phyloP scores from a whole-genome alignment of 2,329 filamentous ascomycete genomes.

The Colletotrichum camelliae region DNA sequence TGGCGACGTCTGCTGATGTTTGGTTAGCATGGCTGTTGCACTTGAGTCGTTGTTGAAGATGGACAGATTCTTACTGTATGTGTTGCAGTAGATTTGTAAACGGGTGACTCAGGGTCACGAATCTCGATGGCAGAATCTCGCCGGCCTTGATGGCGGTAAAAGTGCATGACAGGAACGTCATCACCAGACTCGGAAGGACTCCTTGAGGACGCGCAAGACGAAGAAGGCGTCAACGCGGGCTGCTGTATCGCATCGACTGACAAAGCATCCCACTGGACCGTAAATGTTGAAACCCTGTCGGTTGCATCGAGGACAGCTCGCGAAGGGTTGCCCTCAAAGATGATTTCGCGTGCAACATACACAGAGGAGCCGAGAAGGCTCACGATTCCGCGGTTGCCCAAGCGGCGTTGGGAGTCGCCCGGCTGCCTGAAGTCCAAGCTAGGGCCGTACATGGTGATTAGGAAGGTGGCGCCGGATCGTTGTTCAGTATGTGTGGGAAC shows the following conservation, averaged over 20 bases:
- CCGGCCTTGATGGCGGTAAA: conserved; percentile 15
- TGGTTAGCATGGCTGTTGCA: not conserved
- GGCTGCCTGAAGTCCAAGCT: conserved; percentile 10
- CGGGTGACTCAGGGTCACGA: conserved; percentile 11
- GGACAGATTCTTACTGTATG: not conserved
- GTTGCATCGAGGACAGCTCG: not conserved
- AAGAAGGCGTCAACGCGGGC: conserved; percentile 11
- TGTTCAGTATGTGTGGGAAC: conserved; percentile 21
- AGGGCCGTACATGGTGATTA: conserved; percentile 15
- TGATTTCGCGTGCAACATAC: conserved; percentile 11
- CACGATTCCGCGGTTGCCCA: conserved; percentile 14
- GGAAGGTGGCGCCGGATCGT: conserved; percentile 14
- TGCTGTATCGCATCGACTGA: conserved; percentile 4
- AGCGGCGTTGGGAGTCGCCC: not conserved
- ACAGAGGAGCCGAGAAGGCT: conserved; percentile 10
- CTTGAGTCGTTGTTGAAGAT: not conserved
- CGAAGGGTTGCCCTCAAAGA: conserved; percentile 12
- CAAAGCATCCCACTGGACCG: conserved; percentile 15
- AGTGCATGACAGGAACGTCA: conserved; percentile 3
- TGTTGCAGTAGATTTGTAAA: conserved; percentile 11
- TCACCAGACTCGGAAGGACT: conserved; percentile 15
- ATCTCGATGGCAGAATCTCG: conserved; percentile 19
- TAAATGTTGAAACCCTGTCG: conserved; percentile 12
- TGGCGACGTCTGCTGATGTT: not conserved
- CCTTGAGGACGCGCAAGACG: conserved; percentile 15